Base-by-base conservation (phyloP, 129 eudicot genomes). In the Lonicera japonica region DNA sequence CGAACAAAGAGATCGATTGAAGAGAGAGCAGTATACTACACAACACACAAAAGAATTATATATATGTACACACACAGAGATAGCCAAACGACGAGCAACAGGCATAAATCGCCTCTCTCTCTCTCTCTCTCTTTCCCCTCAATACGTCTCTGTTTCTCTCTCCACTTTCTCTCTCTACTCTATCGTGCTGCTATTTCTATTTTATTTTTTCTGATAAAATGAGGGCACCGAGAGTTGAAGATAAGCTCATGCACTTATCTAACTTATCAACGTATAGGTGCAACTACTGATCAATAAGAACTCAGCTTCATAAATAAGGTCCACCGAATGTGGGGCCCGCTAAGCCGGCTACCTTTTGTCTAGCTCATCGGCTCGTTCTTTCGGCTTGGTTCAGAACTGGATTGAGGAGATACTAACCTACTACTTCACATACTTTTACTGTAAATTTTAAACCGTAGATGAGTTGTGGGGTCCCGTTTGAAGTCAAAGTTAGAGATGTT, bases 131-230 rank as follows among this genome's bases (percentile, higher is more conserved):
- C 40, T 71, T 70, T 29, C 36, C 36, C 36, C 36, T 29, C 36
- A 29, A 73, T 71, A 59, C 65, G 58, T 70, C 16, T 69, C 23
- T 58, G 62, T 16, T 34, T 34, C 58, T 72, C 54, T 67, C 56
- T 56, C 60, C 54, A 60, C 66, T 74, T 73, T 76, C 86, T 84
- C 91, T 80, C 82, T 79, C 77, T 75, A 83, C 46, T 72, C 80
- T 80, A 77, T 76, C 82, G 84, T 69, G 79, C 86, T 66, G 80
- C 72, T 77, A 77, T 84, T 73, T 79, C 61, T 71, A 72, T 70
- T 75, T 76, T 29, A 29, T 29, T 6, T 29, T 29, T 29, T 29
- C 6, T 72, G 74, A 69, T 71, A 68, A 64, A 65, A 54, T 46
- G 47, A 58, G 80, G 68, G 18, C 56, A 58, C 64, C 57, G 65